Evolutionary conservation across 805 yeast species (phyloP).

Genomic region (Huiozyma naganishii): DNA sequence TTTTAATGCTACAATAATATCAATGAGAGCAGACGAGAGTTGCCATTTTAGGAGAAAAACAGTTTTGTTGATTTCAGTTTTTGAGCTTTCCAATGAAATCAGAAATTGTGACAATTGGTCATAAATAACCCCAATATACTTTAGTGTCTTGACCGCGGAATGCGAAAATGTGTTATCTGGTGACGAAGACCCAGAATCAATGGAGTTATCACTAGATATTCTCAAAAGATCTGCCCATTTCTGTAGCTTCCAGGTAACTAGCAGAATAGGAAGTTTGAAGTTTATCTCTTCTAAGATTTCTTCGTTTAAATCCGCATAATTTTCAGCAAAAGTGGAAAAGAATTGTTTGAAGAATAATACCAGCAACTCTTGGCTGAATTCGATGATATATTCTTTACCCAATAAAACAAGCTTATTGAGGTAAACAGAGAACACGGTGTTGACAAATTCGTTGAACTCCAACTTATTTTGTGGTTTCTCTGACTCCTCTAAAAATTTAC

Average conservation of each 20-base stretch:
- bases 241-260: conserved; percentile 22
- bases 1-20: conserved; percentile 17
- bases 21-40: conserved; percentile 16
- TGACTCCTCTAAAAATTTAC: conserved; percentile 15
- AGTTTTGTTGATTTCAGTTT: background rate
- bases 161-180: background rate
- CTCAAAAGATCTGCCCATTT: conserved; percentile 20
- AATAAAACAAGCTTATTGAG: conserved; percentile 21
- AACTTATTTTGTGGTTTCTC: conserved; percentile 1
- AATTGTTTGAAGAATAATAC: conserved; percentile 11
- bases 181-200: too few relatives aligned
- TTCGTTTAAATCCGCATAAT: conserved; percentile 3
- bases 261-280: conserved; percentile 18
- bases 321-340: conserved; percentile 9
- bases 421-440: conserved; percentile 15
- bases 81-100: conserved; percentile 1
- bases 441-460: conserved; percentile 6
- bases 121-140: conserved; percentile 8
- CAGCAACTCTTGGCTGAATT: conserved; percentile 13
- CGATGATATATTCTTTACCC: conserved; percentile 20
- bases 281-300: conserved; percentile 11
- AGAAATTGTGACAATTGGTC: conserved; percentile 10
- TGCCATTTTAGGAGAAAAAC: conserved; percentile 9
- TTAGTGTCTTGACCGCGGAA: conserved; percentile 3
- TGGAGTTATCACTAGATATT: conserved; percentile 1